Evolutionary conservation across 2,329 filamentous ascomycete species (phyloP).

Genomic region (Xylariaceae sp.): DNA sequence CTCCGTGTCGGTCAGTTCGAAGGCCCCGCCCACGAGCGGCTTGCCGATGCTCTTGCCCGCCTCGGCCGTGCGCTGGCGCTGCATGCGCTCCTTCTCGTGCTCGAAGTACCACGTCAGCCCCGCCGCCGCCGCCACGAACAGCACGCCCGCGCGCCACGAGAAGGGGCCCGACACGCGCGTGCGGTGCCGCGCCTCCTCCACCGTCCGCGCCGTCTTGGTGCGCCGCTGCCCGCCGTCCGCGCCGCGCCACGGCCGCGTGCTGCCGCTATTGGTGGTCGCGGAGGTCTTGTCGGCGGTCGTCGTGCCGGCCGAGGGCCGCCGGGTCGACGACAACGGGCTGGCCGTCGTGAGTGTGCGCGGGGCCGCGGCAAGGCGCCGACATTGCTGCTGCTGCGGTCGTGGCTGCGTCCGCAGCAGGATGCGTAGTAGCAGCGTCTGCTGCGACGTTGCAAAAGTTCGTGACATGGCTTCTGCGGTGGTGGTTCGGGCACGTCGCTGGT

Average conservation of each 20-base stretch:
- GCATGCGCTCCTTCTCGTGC: constrained; percentile 84
- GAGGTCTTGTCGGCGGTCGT: background rate
- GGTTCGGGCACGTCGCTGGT: no score
- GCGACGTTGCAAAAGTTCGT: constrained; percentile 11
- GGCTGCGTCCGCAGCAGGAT: constrained; percentile 7
- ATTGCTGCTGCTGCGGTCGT: constrained; percentile 9
- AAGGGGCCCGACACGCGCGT: constrained; percentile 67
- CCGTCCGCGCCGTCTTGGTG: constrained; percentile 40
- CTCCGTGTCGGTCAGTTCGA: constrained; percentile 74
- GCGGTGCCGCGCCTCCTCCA: constrained; percentile 52
- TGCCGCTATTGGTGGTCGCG: no score
- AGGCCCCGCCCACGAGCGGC: constrained; percentile 87
- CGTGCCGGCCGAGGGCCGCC: background rate
- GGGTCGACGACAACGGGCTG: background rate
- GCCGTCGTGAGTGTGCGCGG: background rate
- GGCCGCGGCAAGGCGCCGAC: constrained; percentile 8
- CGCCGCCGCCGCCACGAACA: constrained; percentile 74
- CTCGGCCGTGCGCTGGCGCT: constrained; percentile 80
- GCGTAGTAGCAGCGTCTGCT: constrained; percentile 15
- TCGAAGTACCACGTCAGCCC: constrained; percentile 87
- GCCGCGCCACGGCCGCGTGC: background rate
- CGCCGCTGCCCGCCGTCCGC: constrained; percentile 10
- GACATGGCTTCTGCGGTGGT: no score
- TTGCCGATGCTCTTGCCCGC: constrained; percentile 86
- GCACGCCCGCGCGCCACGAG: constrained; percentile 79